Conservation (phyloP, 495 filamentous ascomycete species). For the Penicillium goetzii region DNA sequence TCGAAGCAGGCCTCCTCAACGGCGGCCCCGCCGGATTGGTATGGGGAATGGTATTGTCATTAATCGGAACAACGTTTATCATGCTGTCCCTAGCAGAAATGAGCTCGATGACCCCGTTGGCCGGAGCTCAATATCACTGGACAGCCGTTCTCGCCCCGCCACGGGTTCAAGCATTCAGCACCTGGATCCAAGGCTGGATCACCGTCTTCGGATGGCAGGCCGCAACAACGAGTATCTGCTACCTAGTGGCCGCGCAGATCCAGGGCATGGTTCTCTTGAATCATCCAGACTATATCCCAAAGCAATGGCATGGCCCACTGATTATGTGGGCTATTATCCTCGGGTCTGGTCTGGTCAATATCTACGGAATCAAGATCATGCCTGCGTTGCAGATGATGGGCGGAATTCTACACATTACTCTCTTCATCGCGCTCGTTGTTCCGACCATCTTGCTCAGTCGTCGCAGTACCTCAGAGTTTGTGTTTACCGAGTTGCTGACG, state of each 20-base stretch:
- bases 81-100: conserved; percentile 40
- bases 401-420: conserved; percentile 49
- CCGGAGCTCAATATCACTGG: conserved; percentile 38
- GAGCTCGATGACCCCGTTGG: conserved; percentile 40
- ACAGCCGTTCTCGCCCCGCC: conserved; percentile 31
- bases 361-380: conserved; percentile 44
- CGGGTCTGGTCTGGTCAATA: conserved; percentile 42
- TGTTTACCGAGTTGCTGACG: conserved; percentile 46
- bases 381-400: conserved; percentile 50
- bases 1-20: conserved; percentile 30
- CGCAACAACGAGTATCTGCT: conserved; percentile 36
- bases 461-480: conserved; percentile 44
- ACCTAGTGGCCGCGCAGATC: conserved; percentile 43
- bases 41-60: conserved; percentile 35
- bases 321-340: conserved; percentile 45
- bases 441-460: conserved; percentile 47
- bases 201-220: conserved; percentile 49
- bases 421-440: conserved; percentile 51
- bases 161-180: conserved; percentile 25
- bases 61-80: conserved; percentile 31
- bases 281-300: conserved; percentile 38
- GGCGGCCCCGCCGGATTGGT: conserved; percentile 37
- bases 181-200: conserved; percentile 38
- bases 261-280: conserved; percentile 50
- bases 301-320: conserved; percentile 52